A percentile compares a stretch with the other conserved stretches of the same genome.
Conservation (phyloP, 106 monocot genomes). For the Posidonia australis region DNA sequence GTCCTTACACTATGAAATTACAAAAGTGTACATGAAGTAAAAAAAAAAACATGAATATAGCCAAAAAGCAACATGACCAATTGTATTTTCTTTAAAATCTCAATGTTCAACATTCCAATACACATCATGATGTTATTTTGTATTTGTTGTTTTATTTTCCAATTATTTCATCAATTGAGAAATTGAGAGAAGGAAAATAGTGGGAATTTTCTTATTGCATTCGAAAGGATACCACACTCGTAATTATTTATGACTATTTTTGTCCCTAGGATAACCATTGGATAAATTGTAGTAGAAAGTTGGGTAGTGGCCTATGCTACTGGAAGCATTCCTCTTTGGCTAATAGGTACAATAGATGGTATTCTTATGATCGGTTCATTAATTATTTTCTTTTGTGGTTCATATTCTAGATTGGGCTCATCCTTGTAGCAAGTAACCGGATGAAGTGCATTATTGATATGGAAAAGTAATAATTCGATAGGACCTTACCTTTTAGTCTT, state of each 20-base stretch:
- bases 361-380: constrained; percentile 7
- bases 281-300: constrained; percentile 4
- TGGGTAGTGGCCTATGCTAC: background rate
- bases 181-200: constrained; percentile 2
- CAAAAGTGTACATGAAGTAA: too few species aligned
- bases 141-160: background rate
- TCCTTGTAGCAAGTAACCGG: too few species aligned
- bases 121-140: too few species aligned
- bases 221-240: background rate
- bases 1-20: too few species aligned
- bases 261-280: constrained; percentile 7
- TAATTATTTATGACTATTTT: constrained; percentile 10
- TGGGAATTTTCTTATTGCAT: constrained; percentile 5
- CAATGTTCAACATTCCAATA: too few species aligned
- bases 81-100: too few species aligned
- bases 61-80: too few species aligned
- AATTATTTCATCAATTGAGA: background rate
- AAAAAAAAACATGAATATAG: too few species aligned
- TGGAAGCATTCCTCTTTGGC: constrained; percentile 8
- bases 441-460: too few species aligned
- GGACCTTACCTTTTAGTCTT: too few species aligned
- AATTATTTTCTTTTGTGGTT: background rate
- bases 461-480: too few species aligned
- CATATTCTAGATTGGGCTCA: too few species aligned
- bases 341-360: constrained; percentile 4